phyloP scores from a whole-genome alignment of 345 rosid genomes.

The Gossypium bickii region DNA sequence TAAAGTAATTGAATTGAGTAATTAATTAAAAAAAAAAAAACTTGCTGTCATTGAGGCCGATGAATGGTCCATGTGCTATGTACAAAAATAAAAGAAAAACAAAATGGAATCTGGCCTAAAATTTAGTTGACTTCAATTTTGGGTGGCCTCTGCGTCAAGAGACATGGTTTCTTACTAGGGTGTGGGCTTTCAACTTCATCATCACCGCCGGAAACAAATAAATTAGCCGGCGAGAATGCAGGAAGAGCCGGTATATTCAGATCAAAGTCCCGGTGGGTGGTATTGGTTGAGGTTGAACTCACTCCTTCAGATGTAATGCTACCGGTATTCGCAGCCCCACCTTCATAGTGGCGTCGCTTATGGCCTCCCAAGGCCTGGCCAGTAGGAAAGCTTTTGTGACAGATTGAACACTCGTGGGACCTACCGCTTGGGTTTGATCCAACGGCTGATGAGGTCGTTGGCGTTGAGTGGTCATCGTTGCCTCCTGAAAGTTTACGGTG shows the following conservation, averaged over 20 bases:
- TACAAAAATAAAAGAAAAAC: background rate
- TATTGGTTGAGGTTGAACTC: constrained; percentile 55
- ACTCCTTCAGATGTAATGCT: constrained; percentile 43
- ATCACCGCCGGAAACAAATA: constrained; percentile 28
- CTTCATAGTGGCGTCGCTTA: constrained; percentile 72
- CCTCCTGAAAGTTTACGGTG: constrained; percentile 53
- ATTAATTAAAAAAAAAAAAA: background rate
- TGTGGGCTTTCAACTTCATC: constrained; percentile 44
- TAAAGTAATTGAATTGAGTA: constrained; percentile 11
- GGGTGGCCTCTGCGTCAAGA: constrained; percentile 18
- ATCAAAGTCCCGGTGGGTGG: constrained; percentile 47
- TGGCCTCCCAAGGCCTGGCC: constrained; percentile 82
- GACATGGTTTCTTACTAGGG: constrained; percentile 37
- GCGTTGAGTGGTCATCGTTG: constrained; percentile 31
- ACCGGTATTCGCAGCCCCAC: constrained; percentile 24
- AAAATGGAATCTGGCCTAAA: constrained; percentile 6
- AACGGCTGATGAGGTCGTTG: constrained; percentile 19
- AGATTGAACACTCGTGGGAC: constrained; percentile 65
- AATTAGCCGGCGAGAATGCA: background rate
- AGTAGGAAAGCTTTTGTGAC: constrained; percentile 57
- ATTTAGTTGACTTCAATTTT: constrained; percentile 20
- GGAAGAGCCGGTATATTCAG: constrained; percentile 37
- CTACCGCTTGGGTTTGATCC: constrained; percentile 27
- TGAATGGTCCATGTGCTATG: constrained; percentile 15
- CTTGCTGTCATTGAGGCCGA: background rate